Evolutionary conservation across 257 asterid genomes (phyloP), one percentile per base, ranked within the genome.

Genomic region (Thymus quinquecostatus): DNA sequence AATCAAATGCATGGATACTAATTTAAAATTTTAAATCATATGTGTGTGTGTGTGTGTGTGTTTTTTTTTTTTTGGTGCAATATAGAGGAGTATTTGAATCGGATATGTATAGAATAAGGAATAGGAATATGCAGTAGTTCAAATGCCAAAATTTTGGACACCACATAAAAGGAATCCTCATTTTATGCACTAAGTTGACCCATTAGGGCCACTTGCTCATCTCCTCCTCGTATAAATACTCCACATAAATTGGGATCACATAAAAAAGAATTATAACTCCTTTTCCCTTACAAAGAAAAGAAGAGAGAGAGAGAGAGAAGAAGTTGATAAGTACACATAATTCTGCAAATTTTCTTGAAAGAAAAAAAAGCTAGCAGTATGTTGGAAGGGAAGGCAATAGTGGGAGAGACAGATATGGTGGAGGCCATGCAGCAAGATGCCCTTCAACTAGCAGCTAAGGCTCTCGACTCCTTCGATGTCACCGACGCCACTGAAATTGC

Each of bases 381-480:
- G 97, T 60, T 92, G 13, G 97, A 92, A 83, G 96, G 96, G 10
- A 92, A 92, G 33, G 98, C 97, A 44, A 82, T 92, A 36, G 80
- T 91, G 5, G 92, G 89, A 3, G 97, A 87, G 77, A 91, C 92
- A 4, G 97, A 91, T 71, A 91, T 91, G 97, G 79, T 86, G 11
- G 73, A 80, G 54, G 51, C 82, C 49, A 86, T 86, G 96, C 95
- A 91, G 63, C 82, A 80, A 58, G 87, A 87, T 74, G 97, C 97
- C 9, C 96, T 91, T 67, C 55, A 86, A 80, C 81, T 92, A 50
- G 96, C 96, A 28, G 89, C 98, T 13, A 87, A 88, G 64, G 96
- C 98, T 7, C 97, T 92, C 43, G 98, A 92, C 63, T 80, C 64
- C 85, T 90, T 88, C n/a, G 97, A 92, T 74, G 93, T 90, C 82